These are phyloP conservation scores for Phytophthora ramorum DNA, from an alignment of 352 stramenopile species.

Conservation along the genomic window DNA sequence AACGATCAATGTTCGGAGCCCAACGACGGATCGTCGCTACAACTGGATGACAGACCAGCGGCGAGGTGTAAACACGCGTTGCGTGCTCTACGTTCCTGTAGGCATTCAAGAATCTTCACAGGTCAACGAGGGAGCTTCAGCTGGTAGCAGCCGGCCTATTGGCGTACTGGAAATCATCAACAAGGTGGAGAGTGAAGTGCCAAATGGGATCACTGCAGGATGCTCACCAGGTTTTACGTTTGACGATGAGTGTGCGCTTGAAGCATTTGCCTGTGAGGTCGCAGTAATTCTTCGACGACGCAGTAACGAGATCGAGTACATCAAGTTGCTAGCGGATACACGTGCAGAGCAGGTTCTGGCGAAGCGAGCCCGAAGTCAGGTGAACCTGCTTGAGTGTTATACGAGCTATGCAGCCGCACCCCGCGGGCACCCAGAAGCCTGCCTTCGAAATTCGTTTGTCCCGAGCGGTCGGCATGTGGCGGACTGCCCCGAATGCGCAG, in stretches of 20 bases:
- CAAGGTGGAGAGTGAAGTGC: slow-evolving; percentile 61
- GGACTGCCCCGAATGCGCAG: slow-evolving; percentile 50
- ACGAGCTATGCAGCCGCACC: slow-evolving; percentile 71
- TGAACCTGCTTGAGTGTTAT: slow-evolving; percentile 81
- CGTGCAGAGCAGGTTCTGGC: slow-evolving; percentile 75
- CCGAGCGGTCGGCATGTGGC: slow-evolving; percentile 48
- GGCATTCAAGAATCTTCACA: slow-evolving; percentile 62
- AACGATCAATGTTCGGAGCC: slow-evolving; percentile 80
- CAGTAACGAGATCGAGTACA: slow-evolving; percentile 90
- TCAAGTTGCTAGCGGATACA: slow-evolving; percentile 88
- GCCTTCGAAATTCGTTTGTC: slow-evolving; percentile 66
- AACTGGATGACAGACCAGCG: slow-evolving; percentile 61
- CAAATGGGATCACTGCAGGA: slow-evolving; percentile 18
- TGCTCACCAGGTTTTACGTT: slow-evolving; percentile 64
- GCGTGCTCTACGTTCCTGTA: slow-evolving; percentile 87
- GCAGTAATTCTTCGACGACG: slow-evolving; percentile 84
- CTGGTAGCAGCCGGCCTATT: slow-evolving; percentile 64
- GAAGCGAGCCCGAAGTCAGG: slow-evolving; percentile 73
- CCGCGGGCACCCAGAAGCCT: slow-evolving; percentile 54
- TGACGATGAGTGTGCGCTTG: slow-evolving; percentile 87
- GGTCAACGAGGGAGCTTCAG: slow-evolving; percentile 26
- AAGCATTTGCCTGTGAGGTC: slow-evolving; percentile 87
- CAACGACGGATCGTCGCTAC: slow-evolving; percentile 64
- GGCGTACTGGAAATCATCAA: slow-evolving; percentile 92
- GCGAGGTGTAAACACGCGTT: slow-evolving; percentile 65